Conservation (phyloP, 345 rosid genomes). For the Triadica sebifera region DNA sequence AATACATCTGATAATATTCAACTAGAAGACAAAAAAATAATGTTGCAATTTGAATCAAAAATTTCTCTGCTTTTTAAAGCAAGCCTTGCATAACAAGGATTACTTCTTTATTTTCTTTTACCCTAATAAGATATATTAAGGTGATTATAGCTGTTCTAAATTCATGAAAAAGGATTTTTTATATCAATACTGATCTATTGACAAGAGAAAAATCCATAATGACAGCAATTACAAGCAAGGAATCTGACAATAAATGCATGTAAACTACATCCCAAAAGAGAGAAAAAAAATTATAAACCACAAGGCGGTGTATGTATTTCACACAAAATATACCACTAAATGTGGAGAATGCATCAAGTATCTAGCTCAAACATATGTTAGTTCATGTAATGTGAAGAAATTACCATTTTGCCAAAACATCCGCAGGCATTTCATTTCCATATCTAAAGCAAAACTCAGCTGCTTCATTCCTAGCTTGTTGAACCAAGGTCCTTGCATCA, state of each 20-base stretch:
- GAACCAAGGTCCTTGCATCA: slow-evolving; percentile 97
- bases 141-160: not conserved
- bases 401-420: slow-evolving; percentile 79
- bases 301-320: not conserved
- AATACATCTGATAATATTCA: not conserved
- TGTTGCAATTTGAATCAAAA: not conserved
- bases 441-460: slow-evolving; percentile 92
- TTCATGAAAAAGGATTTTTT: not conserved
- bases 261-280: not conserved
- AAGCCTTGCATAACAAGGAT: not conserved
- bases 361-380: not conserved
- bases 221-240: not conserved
- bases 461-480: slow-evolving; percentile 98
- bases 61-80: not conserved
- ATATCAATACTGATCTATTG: not conserved
- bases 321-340: too few relatives aligned
- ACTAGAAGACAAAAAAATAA: not conserved
- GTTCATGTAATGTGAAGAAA: not conserved
- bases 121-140: not conserved
- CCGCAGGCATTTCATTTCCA: slow-evolving; percentile 98
- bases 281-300: not conserved
- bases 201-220: not conserved
- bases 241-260: not conserved
- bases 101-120: not conserved
- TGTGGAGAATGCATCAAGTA: too few relatives aligned